A percentile compares a stretch with the other conserved stretches of the same genome.
Evolutionary conservation across 2,329 filamentous ascomycete species (phyloP).

Genomic region (Clonostachys rhizophaga): DNA sequence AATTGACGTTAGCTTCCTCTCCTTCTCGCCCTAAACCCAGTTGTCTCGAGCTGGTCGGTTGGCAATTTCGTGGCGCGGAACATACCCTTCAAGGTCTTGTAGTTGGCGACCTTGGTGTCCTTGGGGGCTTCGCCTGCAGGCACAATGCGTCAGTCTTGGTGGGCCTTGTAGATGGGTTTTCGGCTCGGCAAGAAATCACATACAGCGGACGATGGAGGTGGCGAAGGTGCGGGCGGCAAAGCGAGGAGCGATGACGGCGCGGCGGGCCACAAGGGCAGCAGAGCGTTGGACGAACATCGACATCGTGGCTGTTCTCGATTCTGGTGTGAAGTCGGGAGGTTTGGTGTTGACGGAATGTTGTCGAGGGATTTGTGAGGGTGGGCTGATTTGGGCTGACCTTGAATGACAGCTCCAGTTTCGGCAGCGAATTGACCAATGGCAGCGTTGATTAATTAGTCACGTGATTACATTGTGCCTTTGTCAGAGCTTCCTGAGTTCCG

Average conservation of each 20-base stretch:
- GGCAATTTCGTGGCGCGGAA: constrained; percentile 4
- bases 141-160: constrained; percentile 1
- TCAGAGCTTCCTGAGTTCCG: no score
- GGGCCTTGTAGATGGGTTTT: not conserved
- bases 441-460: constrained; percentile 13
- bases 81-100: constrained; percentile 44
- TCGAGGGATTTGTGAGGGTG: constrained; percentile 43
- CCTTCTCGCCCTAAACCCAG: not conserved
- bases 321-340: constrained; percentile 12
- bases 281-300: constrained; percentile 62
- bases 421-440: constrained; percentile 28
- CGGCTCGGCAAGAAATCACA: constrained; percentile 13
- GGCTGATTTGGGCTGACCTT: constrained; percentile 36
- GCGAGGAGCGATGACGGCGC: constrained; percentile 44
- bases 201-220: constrained; percentile 59
- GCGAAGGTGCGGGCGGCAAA: constrained; percentile 54
- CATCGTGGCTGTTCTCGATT: constrained; percentile 1
- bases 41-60: not conserved
- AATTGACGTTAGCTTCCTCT: constrained; percentile 10
- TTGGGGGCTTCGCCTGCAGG: constrained; percentile 32
- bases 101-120: constrained; percentile 30
- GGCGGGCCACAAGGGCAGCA: constrained; percentile 55
- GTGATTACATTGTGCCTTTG: constrained; percentile 14
- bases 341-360: constrained; percentile 15
- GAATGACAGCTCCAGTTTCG: constrained; percentile 19